Base-by-base conservation (phyloP, 306 rosid species). In the Begonia loranthoides region DNA sequence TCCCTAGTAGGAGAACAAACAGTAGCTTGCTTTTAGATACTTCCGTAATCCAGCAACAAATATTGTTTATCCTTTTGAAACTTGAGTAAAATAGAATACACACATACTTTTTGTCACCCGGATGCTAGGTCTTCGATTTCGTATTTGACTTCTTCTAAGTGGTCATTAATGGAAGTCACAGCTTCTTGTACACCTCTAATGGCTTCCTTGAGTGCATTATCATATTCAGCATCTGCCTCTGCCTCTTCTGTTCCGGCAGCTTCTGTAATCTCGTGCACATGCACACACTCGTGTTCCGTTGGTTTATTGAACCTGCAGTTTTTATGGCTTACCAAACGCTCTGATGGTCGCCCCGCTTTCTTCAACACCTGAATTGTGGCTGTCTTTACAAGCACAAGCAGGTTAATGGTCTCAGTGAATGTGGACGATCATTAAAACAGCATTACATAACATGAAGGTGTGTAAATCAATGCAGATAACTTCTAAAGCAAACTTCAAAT, bases 191-290 rank as follows among this genome's bases (percentile, higher is more conserved):
- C 87, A 36, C 94, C 94, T 72, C 73, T 77, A 48, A 89, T 79
- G 49, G 95, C 95, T 69, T 89, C 90, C 56, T 84, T 89, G 49
- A 89, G 76, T 57, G 83, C 95, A 64, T 73, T 84, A 61, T 89
- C 97, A 54, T 75, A 82, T 62, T 77, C 84, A 1, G 97, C 94
- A 61, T 84, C 75, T 4, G 78, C 95, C 67, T 89, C 97, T 49
- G 94, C 97, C 61, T 89, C 97, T 65, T 88, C 93, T 1, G 90
- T 89, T 41, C 95, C 95, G 0, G 84, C 69, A 59, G 83, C 84
- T 57, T 81, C 95, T 0, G 97, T 84, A 52, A 84, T 88, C 76
- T 84, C 93, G 36, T 71, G 83, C 38, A 84, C 80, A 55, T 77
- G 87, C 44, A 79, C 76, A 15, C 97, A 88, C 53, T 79, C 82